Evolutionary conservation across 2,329 filamentous ascomycete species (phyloP).

Genomic region (Hypoxylon sp.): DNA sequence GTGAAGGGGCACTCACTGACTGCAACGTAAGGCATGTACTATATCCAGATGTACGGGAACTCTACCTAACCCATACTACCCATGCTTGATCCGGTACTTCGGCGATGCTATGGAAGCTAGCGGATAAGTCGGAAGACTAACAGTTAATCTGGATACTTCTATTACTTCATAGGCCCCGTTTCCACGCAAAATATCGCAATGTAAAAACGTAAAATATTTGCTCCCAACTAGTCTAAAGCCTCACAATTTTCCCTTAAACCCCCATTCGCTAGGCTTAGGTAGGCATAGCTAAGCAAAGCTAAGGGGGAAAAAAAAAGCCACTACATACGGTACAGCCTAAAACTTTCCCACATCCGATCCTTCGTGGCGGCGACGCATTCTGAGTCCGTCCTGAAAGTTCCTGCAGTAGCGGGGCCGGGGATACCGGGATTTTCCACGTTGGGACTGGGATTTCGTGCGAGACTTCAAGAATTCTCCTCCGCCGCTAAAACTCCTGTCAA

Average conservation of each 20-base stretch:
- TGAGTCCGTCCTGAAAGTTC: constrained; percentile 34
- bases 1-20: neutral
- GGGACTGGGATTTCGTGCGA: constrained; percentile 12
- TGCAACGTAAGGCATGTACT: constrained; percentile 5
- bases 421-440: constrained; percentile 25
- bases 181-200: constrained; percentile 9
- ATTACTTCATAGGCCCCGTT: constrained; percentile 26
- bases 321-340: constrained; percentile 17
- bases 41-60: constrained; percentile 26
- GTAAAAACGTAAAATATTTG: constrained; percentile 14
- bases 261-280: constrained; percentile 7
- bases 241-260: neutral
- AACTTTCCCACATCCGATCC: constrained; percentile 31
- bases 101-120: constrained; percentile 19
- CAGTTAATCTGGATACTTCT: constrained; percentile 16
- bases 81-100: constrained; percentile 36
- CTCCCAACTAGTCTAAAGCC: constrained; percentile 23
- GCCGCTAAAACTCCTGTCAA: constrained; percentile 12
- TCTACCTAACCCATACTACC: constrained; percentile 8
- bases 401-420: constrained; percentile 42
- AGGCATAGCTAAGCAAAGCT: neutral
- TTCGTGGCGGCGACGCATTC: constrained; percentile 22
- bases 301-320: constrained; percentile 13
- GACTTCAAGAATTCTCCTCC: constrained; percentile 25
- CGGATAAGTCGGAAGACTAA: constrained; percentile 11